These are phyloP conservation scores for Cryptococcus maquisensis DNA, from an alignment of 1,284 basidiomycete genomes.

Conservation along the genomic window DNA sequence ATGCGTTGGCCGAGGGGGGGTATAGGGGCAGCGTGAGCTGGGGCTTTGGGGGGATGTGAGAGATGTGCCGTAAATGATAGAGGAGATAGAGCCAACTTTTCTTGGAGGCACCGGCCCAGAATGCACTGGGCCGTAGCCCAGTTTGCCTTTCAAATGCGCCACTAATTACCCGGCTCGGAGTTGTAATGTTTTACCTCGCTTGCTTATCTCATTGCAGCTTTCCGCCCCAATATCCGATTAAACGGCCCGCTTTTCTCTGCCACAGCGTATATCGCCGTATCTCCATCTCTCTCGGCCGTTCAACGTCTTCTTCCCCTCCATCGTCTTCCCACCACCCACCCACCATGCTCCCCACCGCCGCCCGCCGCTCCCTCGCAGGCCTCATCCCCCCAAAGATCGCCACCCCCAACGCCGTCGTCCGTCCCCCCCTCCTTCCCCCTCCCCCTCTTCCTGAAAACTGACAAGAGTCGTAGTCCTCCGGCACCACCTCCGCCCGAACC, in stretches of 20 bases:
- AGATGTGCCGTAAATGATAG: background rate
- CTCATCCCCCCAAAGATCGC: slow-evolving; percentile 94
- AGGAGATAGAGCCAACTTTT: background rate
- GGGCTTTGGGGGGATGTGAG: background rate
- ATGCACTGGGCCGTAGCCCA: too few relatives aligned
- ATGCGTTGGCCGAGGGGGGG: background rate
- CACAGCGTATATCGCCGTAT: too few relatives aligned
- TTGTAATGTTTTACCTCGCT: too few relatives aligned
- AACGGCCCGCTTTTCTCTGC: too few relatives aligned
- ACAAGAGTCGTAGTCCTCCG: slow-evolving; percentile 57
- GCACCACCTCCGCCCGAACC: slow-evolving; percentile 68
- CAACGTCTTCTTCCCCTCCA: slow-evolving; percentile 4
- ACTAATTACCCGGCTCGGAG: too few relatives aligned
- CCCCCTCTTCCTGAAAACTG: slow-evolving; percentile 1
- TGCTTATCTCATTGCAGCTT: too few relatives aligned
- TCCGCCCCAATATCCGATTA: too few relatives aligned
- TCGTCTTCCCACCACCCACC: slow-evolving; percentile 7
- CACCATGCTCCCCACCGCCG: slow-evolving; percentile 73
- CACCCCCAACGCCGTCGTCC: slow-evolving; percentile 77
- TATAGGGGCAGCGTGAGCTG: background rate
- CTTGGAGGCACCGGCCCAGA: background rate
- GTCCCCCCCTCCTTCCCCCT: slow-evolving; percentile 31
- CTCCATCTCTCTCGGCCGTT: background rate
- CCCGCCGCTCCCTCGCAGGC: slow-evolving; percentile 72
- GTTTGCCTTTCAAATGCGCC: too few relatives aligned